Evolutionary conservation across 768 basidiomycete species (phyloP).

Genomic region (Lactifluus volemus): DNA sequence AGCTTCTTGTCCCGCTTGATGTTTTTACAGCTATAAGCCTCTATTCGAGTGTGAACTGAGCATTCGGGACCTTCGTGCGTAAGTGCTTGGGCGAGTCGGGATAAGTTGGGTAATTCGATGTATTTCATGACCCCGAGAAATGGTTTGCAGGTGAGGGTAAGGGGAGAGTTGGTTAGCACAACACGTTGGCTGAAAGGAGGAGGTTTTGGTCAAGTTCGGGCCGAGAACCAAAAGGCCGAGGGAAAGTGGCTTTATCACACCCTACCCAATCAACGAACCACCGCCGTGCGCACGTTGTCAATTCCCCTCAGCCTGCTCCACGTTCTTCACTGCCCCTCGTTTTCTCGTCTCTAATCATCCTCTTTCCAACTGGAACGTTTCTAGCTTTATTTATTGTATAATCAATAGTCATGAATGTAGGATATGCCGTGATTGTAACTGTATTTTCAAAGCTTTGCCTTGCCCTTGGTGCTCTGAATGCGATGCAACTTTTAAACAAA

Average conservation of each 20-base stretch:
- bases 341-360: not conserved
- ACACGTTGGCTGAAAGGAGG: not conserved
- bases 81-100: slow-evolving; percentile 67
- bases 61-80: slow-evolving; percentile 84
- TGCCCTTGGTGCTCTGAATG: slow-evolving; percentile 12
- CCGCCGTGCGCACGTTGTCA: too few relatives aligned
- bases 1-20: slow-evolving; percentile 95
- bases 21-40: slow-evolving; percentile 97
- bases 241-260: not conserved
- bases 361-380: not conserved
- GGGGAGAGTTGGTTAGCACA: not conserved
- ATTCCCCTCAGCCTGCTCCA: not conserved
- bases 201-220: not conserved
- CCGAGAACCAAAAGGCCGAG: not conserved
- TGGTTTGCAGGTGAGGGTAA: not conserved
- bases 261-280: not conserved
- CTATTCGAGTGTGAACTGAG: slow-evolving; percentile 84
- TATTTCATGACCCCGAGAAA: slow-evolving; percentile 60
- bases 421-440: not conserved
- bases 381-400: too few relatives aligned
- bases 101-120: slow-evolving; percentile 75
- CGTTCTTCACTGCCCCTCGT: too few relatives aligned
- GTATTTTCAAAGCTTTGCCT: slow-evolving; percentile 15
- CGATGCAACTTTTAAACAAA: not conserved
- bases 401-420: not conserved